Conservation (phyloP, 208 protist species). For the Leptomonas pyrrhocoris region DNA sequence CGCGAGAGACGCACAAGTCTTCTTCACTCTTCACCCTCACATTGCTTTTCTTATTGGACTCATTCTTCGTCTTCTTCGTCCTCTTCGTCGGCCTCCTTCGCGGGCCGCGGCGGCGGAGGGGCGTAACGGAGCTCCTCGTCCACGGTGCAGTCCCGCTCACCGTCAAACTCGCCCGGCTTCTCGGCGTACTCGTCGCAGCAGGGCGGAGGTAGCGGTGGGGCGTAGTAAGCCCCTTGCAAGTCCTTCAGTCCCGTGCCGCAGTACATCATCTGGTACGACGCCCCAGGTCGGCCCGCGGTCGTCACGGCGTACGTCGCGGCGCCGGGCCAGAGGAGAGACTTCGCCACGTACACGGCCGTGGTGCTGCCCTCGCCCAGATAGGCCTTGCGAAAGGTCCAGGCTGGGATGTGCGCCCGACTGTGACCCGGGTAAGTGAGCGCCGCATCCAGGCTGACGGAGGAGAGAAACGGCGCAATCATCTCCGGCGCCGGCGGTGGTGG, state of each 20-base stretch:
- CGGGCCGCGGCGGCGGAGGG: conserved; percentile 62
- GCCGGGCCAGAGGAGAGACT: conserved; percentile 87
- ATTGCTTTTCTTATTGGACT: conserved; percentile 5
- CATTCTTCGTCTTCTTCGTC: conserved; percentile 67
- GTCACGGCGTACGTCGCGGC: conserved; percentile 83
- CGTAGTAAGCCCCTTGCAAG: conserved; percentile 59
- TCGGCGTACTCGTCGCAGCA: conserved; percentile 77
- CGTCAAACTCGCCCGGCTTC: conserved; percentile 51
- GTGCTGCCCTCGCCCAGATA: conserved; percentile 79
- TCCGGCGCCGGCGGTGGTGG: conserved; percentile 51
- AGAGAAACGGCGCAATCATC: conserved; percentile 87
- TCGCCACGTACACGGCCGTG: conserved; percentile 72
- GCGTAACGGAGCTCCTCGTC: conserved; percentile 91
- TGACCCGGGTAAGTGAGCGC: conserved; percentile 74
- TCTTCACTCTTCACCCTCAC: too few species aligned
- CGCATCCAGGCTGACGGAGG: conserved; percentile 72
- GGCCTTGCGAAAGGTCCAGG: conserved; percentile 89
- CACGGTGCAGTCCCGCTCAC: conserved; percentile 83
- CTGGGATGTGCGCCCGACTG: conserved; percentile 69
- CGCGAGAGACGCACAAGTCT: conserved; percentile 4
- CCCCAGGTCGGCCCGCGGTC: conserved; percentile 64
- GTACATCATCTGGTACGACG: conserved; percentile 80
- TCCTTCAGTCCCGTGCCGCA: conserved; percentile 89
- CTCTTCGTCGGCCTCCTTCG: conserved; percentile 60
- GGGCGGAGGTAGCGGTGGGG: conserved; percentile 72